phyloP scores from a whole-genome alignment of 495 filamentous ascomycete species.

The Barbatosphaeria neglecta region DNA sequence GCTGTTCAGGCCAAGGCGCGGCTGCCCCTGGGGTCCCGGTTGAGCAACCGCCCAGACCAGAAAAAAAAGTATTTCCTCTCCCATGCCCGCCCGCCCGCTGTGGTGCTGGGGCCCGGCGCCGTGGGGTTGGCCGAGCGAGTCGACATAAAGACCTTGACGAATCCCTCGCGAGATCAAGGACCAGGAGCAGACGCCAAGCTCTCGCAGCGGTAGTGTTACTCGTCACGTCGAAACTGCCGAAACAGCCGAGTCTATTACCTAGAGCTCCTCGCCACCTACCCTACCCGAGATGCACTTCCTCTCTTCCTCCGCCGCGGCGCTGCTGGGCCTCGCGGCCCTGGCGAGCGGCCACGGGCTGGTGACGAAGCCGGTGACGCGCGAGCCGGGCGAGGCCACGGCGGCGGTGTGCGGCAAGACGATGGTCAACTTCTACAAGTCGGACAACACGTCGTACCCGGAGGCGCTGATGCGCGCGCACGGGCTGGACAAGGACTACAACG shows the following conservation, averaged over 20 bases:
- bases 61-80: too few relatives aligned
- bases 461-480: slow-evolving; percentile 47
- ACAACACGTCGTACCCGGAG: slow-evolving; percentile 60
- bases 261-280: neutral
- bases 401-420: slow-evolving; percentile 53
- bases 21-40: neutral
- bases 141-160: too few relatives aligned
- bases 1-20: neutral
- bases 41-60: too few relatives aligned
- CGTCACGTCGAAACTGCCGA: neutral
- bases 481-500: slow-evolving; percentile 45
- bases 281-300: neutral
- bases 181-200: too few relatives aligned
- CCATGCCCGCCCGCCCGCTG: too few relatives aligned
- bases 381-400: slow-evolving; percentile 47
- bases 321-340: slow-evolving; percentile 31
- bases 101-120: too few relatives aligned
- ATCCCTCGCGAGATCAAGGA: too few relatives aligned
- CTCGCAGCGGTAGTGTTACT: too few relatives aligned
- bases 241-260: too few relatives aligned
- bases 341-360: slow-evolving; percentile 52
- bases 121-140: too few relatives aligned
- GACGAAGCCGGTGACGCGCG: slow-evolving; percentile 43
- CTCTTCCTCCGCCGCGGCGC: neutral
- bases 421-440: slow-evolving; percentile 44